Evolutionary conservation across 257 asterid genomes (phyloP).

Genomic region (Solanum medicagineum): DNA sequence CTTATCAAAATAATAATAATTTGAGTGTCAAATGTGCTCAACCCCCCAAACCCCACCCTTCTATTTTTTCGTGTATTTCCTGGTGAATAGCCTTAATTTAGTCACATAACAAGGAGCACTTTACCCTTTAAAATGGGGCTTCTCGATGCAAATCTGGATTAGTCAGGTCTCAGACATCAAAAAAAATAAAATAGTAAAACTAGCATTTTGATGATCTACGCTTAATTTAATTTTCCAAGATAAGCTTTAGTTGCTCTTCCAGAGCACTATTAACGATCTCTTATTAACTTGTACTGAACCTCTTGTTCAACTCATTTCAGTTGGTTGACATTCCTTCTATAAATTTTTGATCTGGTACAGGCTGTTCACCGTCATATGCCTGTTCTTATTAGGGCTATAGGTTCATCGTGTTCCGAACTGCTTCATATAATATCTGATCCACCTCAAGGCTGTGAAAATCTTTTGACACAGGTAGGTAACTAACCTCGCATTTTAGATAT

Average conservation of each 20-base stretch:
- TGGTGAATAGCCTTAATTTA: neutral
- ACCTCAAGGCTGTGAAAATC: slow-evolving; percentile 85
- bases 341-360: slow-evolving; percentile 22
- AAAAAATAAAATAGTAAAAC: neutral
- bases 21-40: neutral
- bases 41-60: neutral
- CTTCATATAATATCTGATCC: slow-evolving; percentile 79
- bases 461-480: slow-evolving; percentile 58
- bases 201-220: neutral
- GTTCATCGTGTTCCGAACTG: slow-evolving; percentile 56
- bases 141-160: neutral
- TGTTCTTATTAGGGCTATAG: slow-evolving; percentile 63
- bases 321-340: neutral
- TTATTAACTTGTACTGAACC: neutral
- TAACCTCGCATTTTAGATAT: neutral
- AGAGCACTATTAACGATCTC: neutral
- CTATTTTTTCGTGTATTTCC: too few relatives aligned
- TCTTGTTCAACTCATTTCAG: neutral
- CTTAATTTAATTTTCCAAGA: neutral
- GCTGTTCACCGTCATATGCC: slow-evolving; percentile 91
- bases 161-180: neutral
- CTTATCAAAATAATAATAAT: neutral
- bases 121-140: neutral
- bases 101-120: neutral
- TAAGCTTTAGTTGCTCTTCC: neutral